Evolutionary conservation across 2,329 filamentous ascomycete genomes (phyloP).

Genomic region (Mariannaea elegans): DNA sequence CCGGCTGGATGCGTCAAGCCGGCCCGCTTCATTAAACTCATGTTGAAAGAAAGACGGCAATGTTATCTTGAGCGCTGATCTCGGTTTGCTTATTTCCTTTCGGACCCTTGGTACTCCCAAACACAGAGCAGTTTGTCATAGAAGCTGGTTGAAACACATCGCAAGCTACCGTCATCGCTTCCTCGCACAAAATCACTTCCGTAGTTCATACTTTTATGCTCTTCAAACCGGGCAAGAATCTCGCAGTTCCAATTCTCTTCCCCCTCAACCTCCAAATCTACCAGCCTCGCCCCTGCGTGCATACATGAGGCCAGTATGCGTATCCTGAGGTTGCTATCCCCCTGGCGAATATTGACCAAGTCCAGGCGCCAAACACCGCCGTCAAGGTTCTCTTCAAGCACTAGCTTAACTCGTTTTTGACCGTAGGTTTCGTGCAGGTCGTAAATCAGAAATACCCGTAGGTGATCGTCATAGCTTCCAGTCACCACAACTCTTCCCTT

Average conservation of each 20-base stretch:
- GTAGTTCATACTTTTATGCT: conserved; percentile 96
- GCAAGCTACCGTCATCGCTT: conserved; percentile 39
- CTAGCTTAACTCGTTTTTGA: conserved; percentile 55
- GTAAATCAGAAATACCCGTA: conserved; percentile 71
- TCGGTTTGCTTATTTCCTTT: not conserved
- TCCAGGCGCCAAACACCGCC: conserved; percentile 89
- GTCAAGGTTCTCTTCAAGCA: conserved; percentile 74
- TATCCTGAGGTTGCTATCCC: conserved; percentile 42
- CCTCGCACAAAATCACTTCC: conserved; percentile 74
- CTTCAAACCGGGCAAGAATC: conserved; percentile 77
- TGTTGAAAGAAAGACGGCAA: not conserved
- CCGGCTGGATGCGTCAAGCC: not conserved
- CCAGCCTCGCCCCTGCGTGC: conserved; percentile 83
- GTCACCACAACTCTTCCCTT: conserved; percentile 73
- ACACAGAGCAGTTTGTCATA: conserved; percentile 77
- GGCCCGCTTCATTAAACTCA: not conserved
- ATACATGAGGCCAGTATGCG: conserved; percentile 88
- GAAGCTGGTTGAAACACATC: conserved; percentile 77
- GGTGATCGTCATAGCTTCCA: conserved; percentile 88
- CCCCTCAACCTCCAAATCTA: conserved; percentile 54
- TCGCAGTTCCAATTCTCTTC: conserved; percentile 66
- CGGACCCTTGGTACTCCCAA: conserved; percentile 57
- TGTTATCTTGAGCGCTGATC: not conserved
- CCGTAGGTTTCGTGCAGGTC: conserved; percentile 52
- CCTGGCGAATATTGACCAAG: conserved; percentile 54